phyloP scores from a whole-genome alignment of 805 yeast genomes.

The Cyberlindnera samutprakarnensis region DNA sequence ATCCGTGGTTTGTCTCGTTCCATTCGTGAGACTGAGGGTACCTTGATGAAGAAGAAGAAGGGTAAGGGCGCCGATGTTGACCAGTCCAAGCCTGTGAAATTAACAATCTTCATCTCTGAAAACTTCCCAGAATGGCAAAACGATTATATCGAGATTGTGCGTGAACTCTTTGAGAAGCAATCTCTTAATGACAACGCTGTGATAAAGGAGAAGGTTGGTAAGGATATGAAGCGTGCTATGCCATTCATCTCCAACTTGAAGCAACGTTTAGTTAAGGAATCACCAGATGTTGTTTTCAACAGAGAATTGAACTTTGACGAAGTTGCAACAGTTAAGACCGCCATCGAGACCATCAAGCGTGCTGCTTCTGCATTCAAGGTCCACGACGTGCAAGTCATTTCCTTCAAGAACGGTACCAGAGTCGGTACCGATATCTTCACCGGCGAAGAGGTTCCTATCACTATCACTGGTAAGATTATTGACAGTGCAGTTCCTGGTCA shows the following conservation, averaged over 20 bases:
- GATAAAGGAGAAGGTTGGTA: slow-evolving; percentile 61
- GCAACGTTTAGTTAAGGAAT: slow-evolving; percentile 64
- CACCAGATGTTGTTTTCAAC: slow-evolving; percentile 77
- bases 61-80: slow-evolving; percentile 65
- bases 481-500: slow-evolving; percentile 88
- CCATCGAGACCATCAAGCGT: slow-evolving; percentile 48
- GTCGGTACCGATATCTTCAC: slow-evolving; percentile 59
- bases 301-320: slow-evolving; percentile 84
- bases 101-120: slow-evolving; percentile 66
- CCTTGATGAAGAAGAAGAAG: slow-evolving; percentile 79
- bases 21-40: slow-evolving; percentile 90
- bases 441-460: slow-evolving; percentile 62
- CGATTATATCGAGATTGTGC: slow-evolving; percentile 70
- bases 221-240: slow-evolving; percentile 97
- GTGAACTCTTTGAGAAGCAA: slow-evolving; percentile 62
- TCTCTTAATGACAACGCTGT: slow-evolving; percentile 57
- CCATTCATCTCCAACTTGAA: slow-evolving; percentile 87
- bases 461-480: slow-evolving; percentile 54
- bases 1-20: slow-evolving; percentile 73
- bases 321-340: slow-evolving; percentile 51
- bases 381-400: slow-evolving; percentile 49
- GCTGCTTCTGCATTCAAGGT: slow-evolving; percentile 57
- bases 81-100: slow-evolving; percentile 58
- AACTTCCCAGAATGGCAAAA: slow-evolving; percentile 94
- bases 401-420: slow-evolving; percentile 55